Evolutionary conservation across 2,329 filamentous ascomycete species (phyloP), one percentile per base, ranked within the genome.

Genomic region (Diaporthe caulivora): DNA sequence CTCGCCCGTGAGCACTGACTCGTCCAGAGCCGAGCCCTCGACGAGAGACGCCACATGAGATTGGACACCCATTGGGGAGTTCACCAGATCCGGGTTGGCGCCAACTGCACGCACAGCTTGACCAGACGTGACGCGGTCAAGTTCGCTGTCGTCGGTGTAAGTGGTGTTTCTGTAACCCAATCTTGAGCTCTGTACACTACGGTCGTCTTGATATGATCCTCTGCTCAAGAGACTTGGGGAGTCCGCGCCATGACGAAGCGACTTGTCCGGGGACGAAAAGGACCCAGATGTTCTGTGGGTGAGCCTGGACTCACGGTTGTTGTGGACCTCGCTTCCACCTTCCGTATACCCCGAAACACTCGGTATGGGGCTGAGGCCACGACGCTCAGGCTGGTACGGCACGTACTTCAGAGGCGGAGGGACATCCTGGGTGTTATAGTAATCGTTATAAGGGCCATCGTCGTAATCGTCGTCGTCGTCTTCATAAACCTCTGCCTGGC

Each of bases 321-420:
- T 89, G 40, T 84, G 83, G 44, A 85, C 84, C 75, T 92, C 88
- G 78, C 87, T 92, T 70, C 91, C 91, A 60, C 91, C 90, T 78
- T 95, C 92, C 5, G 91, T 92, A 78, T 95, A 96, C 75, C 95
- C 97, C 15, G 95, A 96, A 21, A 98, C 94, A 78, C 95, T 98
- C 77, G 97, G 95, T 74, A 97, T 95, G 0, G 96, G 96, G 80
- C 95, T 98, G 64, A 97, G 84, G 15, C 92, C 92, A 54, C 94
- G 92, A 69, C 90, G 88, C 77, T 93, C 90, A 15, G 91, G 88
- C 77, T 92, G 89, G 76, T 94, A 92, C 1, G 92, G 90, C n/a
- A 92, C 87, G 77, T 93, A 93, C 76, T 89, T 90, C 37, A 92
- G 82, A 21, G 90, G 90, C 3, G 90, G 88, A 2, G 91, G 90